A percentile compares a stretch with the other conserved stretches of the same genome.
Conservation (phyloP, 768 basidiomycete genomes). For the Rhodosporidiobolus sp. region DNA sequence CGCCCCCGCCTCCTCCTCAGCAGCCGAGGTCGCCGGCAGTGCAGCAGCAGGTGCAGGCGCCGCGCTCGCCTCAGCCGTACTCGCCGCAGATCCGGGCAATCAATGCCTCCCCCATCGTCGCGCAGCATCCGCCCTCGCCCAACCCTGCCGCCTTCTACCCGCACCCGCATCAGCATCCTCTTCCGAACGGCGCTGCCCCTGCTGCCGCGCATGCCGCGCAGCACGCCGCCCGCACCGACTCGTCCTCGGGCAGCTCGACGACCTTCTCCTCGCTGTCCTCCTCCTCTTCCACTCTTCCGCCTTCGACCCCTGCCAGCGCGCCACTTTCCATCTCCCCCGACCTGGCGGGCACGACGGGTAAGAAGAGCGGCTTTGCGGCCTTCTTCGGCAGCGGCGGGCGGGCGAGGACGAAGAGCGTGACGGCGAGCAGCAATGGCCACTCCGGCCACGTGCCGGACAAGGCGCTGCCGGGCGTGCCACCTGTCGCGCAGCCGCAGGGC, state of each 20-base stretch:
- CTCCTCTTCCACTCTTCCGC: neutral
- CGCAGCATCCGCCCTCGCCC: neutral
- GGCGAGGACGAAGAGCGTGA: neutral
- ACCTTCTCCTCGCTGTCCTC: conserved; percentile 9
- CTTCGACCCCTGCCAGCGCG: neutral
- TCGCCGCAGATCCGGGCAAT: conserved; percentile 7
- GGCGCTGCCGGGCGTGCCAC: neutral
- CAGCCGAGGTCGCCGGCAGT: neutral
- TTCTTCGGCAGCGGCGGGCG: neutral
- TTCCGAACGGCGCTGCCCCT: neutral
- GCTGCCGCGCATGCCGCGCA: neutral
- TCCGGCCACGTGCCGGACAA: neutral
- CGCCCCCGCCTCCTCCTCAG: neutral
- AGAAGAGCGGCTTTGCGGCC: conserved; percentile 7
- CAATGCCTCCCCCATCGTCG: conserved; percentile 5
- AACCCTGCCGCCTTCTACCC: neutral
- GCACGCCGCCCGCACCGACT: neutral
- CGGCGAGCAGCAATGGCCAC: neutral
- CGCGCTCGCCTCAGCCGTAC: neutral
- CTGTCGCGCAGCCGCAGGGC: neutral
- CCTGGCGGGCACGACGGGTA: neutral
- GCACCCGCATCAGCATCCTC: neutral
- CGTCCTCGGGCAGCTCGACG: conserved; percentile 5
- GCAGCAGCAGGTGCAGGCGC: too few species aligned
- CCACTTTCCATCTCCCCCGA: neutral